Evolutionary conservation across 2,329 filamentous ascomycete genomes (phyloP).

Genomic region (Esteya vermicola): DNA sequence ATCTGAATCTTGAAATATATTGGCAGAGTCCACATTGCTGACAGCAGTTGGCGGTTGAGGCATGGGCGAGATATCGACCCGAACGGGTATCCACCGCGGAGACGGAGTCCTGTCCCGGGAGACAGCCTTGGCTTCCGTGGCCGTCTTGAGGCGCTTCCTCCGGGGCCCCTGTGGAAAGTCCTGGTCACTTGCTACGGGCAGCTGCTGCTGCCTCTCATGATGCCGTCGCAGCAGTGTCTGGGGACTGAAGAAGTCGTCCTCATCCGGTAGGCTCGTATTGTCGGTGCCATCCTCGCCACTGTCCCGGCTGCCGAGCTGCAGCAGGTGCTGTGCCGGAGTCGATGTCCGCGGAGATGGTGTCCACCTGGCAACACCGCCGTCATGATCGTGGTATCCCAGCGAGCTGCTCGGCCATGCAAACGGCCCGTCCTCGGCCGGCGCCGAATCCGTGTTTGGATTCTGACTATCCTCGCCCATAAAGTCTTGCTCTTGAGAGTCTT

Average conservation of each 20-base stretch:
- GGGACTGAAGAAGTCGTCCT: slow-evolving; percentile 17
- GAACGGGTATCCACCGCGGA: slow-evolving; percentile 6
- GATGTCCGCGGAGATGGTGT: slow-evolving; percentile 17
- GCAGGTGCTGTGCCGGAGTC: slow-evolving; percentile 9
- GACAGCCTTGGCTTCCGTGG: not conserved
- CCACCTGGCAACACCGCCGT: slow-evolving; percentile 1
- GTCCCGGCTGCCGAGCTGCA: slow-evolving; percentile 15
- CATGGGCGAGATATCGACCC: slow-evolving; percentile 5
- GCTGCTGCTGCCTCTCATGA: not conserved
- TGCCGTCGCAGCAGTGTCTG: slow-evolving; percentile 9
- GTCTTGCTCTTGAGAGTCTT: slow-evolving; percentile 33
- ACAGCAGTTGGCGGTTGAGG: not conserved
- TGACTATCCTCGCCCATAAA: slow-evolving; percentile 28
- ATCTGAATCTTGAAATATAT: not conserved
- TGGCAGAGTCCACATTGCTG: not conserved
- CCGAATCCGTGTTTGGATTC: not conserved
- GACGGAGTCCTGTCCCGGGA: not conserved
- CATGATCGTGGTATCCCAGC: not conserved
- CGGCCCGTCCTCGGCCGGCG: not conserved
- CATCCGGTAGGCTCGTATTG: slow-evolving; percentile 16
- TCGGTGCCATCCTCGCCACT: slow-evolving; percentile 16
- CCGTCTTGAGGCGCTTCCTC: slow-evolving; percentile 4
- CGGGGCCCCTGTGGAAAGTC: slow-evolving; percentile 9
- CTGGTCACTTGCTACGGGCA: slow-evolving; percentile 1
- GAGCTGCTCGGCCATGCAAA: slow-evolving; percentile 5